phyloP scores from a whole-genome alignment of 2,329 filamentous ascomycete species.

The Calonectria naviculata region DNA sequence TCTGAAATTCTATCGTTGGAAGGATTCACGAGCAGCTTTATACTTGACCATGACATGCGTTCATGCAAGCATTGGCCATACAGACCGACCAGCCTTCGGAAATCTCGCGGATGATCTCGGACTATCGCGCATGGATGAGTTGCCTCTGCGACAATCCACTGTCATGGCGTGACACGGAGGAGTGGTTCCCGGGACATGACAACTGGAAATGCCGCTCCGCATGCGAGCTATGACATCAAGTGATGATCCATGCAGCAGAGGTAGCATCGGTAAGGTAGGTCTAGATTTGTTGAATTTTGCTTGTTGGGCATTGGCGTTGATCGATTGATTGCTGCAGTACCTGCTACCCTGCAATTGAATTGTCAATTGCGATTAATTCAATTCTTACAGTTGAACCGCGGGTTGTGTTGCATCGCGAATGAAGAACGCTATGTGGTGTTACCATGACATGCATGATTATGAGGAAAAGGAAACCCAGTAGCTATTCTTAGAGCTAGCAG shows the following conservation, averaged over 20 bases:
- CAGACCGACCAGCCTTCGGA: neutral
- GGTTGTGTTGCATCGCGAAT: neutral
- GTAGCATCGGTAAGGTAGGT: neutral
- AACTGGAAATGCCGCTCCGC: conserved; percentile 2
- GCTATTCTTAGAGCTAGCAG: neutral
- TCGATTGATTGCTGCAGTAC: neutral
- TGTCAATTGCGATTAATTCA: neutral
- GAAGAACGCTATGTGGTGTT: neutral
- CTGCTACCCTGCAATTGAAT: neutral
- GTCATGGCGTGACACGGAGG: neutral
- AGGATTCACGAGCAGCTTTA: neutral
- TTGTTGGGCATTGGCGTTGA: neutral
- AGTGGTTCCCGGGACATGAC: neutral
- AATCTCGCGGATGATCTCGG: conserved; percentile 6
- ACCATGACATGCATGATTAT: neutral
- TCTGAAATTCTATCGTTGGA: neutral
- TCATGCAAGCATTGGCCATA: neutral
- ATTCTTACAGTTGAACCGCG: neutral
- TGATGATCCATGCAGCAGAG: neutral
- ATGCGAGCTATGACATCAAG: neutral
- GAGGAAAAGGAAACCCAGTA: neutral
- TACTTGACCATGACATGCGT: neutral
- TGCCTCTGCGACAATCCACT: neutral
- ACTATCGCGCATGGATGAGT: neutral
- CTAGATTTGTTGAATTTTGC: neutral